These are phyloP conservation scores for Blepharisma stoltei DNA, from an alignment of 73 alveolate species.

Conservation along the genomic window DNA sequence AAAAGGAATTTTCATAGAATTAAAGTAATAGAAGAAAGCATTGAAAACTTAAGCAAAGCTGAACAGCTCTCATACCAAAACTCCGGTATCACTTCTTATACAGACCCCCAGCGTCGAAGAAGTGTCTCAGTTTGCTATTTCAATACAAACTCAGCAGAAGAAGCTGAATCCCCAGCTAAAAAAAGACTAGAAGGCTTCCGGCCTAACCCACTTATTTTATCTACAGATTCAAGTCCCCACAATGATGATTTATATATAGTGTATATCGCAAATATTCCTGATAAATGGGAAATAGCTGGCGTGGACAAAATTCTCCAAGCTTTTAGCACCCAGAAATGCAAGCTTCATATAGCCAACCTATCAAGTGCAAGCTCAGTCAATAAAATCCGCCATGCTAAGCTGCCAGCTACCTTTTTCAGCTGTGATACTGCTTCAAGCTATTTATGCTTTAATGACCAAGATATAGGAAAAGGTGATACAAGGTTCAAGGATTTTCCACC, in stretches of 20 bases:
- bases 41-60: too few species aligned
- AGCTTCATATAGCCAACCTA: neutral
- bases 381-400: constrained; percentile 9
- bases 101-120: too few species aligned
- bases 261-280: neutral
- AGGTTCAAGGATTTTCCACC: constrained; percentile 11
- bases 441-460: neutral
- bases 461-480: neutral
- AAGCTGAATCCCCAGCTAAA: too few species aligned
- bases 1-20: too few species aligned
- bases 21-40: too few species aligned
- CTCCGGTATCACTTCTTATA: too few species aligned
- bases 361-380: neutral
- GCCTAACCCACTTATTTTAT: too few species aligned
- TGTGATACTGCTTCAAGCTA: neutral
- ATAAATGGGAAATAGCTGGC: neutral
- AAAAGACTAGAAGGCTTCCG: too few species aligned
- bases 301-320: neutral
- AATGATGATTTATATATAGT: neutral
- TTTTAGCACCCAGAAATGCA: neutral
- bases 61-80: too few species aligned
- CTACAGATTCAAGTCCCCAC: neutral
- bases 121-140: too few species aligned
- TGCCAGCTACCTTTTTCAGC: neutral
- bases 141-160: too few species aligned